A percentile compares a stretch with the other conserved stretches of the same genome.
Evolutionary conservation across 2,329 filamentous ascomycete species (phyloP).

Genomic region (Proliferodiscus dingleyae): DNA sequence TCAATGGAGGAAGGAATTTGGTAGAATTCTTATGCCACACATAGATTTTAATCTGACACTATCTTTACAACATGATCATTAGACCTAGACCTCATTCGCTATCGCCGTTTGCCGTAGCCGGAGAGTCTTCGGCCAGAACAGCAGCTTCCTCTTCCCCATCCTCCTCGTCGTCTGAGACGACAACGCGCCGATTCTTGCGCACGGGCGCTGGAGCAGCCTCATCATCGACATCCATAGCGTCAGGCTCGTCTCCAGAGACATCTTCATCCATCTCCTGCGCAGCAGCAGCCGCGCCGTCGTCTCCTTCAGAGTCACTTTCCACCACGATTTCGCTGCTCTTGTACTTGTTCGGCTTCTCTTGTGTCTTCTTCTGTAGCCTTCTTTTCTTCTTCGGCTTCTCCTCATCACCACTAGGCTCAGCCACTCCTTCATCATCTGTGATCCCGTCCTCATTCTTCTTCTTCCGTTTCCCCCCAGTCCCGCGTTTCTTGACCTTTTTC

Average conservation of each 20-base stretch:
- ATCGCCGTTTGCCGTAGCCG: conserved; percentile 26
- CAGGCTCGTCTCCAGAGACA: conserved; percentile 14
- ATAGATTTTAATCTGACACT: too few species aligned
- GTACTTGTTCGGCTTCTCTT: conserved; percentile 29
- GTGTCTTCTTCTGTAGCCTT: conserved; percentile 28
- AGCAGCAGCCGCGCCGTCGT: conserved; percentile 28
- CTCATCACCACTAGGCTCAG: conserved; percentile 29
- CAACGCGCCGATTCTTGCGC: conserved; percentile 23
- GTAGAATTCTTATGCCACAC: too few species aligned
- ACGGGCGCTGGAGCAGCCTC: conserved; percentile 21
- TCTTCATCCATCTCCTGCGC: conserved; percentile 26
- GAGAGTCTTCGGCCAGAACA: conserved; percentile 20
- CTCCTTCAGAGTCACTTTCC: conserved; percentile 31
- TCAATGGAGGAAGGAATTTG: too few species aligned
- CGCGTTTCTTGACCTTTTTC: conserved; percentile 53
- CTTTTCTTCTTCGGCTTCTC: conserved; percentile 35
- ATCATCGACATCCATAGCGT: conserved; percentile 22
- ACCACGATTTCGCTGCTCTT: conserved; percentile 34
- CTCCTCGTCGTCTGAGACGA: conserved; percentile 30
- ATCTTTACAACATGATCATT: background rate
- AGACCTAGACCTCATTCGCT: conserved; percentile 4
- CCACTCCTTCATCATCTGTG: conserved; percentile 30
- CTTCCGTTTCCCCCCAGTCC: conserved; percentile 37
- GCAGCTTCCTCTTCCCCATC: conserved; percentile 21
- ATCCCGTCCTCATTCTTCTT: conserved; percentile 35